Evolutionary conservation across 2,329 filamentous ascomycete species (phyloP).

Genomic region (Fusarium odoratissimum): DNA sequence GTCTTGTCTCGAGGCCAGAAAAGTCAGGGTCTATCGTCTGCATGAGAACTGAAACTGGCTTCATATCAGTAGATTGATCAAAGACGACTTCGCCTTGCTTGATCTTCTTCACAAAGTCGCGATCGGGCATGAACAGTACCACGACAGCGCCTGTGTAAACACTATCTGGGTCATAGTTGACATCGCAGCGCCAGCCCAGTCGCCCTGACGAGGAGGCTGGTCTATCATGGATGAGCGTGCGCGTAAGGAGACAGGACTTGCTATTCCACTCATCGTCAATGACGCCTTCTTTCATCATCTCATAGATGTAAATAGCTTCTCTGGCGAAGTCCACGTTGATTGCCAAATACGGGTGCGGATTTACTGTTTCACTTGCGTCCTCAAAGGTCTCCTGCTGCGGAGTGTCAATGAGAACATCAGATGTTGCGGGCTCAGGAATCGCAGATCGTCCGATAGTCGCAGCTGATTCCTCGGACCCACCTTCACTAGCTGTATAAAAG

Average conservation of each 20-base stretch:
- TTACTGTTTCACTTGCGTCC: rapidly evolving
- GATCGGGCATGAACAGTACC: not conserved
- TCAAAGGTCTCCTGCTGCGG: rapidly evolving
- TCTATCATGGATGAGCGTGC: not conserved
- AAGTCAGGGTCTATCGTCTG: not conserved
- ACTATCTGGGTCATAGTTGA: not conserved
- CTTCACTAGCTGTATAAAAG: no score
- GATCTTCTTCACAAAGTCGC: not conserved
- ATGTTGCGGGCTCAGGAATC: not conserved
- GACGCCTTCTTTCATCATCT: not conserved
- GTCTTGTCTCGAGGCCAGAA: not conserved
- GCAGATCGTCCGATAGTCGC: not conserved
- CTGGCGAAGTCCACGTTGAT: rapidly evolving
- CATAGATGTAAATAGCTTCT: not conserved
- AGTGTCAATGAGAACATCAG: rapidly evolving
- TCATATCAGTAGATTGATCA: rapidly evolving
- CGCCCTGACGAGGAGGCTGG: no score
- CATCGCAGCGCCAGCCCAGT: not conserved
- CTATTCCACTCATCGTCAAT: not conserved
- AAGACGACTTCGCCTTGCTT: not conserved
- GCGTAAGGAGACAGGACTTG: not conserved
- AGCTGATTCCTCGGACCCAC: rapidly evolving
- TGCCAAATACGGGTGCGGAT: not conserved
- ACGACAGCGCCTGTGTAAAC: rapidly evolving
- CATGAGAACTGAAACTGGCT: not conserved